Conservation (phyloP, 768 basidiomycete species). For the Suillus fuscotomentosus region DNA sequence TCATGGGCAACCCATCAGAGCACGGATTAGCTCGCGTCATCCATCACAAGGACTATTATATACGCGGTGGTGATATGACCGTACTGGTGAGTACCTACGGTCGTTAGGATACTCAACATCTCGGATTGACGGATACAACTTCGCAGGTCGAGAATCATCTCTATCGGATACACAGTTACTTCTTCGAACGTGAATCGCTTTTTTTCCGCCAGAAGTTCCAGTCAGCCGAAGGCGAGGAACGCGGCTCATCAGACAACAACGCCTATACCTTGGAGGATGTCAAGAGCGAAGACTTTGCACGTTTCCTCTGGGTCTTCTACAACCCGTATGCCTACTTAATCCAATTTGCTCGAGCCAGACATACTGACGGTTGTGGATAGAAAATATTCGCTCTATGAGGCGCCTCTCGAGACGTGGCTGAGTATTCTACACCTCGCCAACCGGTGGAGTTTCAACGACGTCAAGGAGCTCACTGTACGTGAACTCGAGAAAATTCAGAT, state of each 20-base stretch:
- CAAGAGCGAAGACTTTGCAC: constrained; percentile 48
- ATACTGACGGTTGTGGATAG: constrained; percentile 16
- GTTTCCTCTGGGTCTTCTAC: constrained; percentile 63
- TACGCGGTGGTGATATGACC: constrained; percentile 57
- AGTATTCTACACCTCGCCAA: constrained; percentile 38
- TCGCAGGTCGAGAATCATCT: constrained; percentile 55
- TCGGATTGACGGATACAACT: constrained; percentile 3
- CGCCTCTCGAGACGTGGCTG: constrained; percentile 40
- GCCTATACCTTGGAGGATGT: constrained; percentile 46
- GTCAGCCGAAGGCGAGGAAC: constrained; percentile 28
- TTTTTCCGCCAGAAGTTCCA: constrained; percentile 41
- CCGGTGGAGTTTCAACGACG: constrained; percentile 39
- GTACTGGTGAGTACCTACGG: constrained; percentile 44
- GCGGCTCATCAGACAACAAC: constrained; percentile 38
- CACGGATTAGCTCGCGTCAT: constrained; percentile 31
- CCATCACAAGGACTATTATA: constrained; percentile 47
- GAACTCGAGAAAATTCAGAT: constrained; percentile 38
- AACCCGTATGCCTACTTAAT: constrained; percentile 44
- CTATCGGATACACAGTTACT: constrained; percentile 59
- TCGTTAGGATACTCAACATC: not conserved
- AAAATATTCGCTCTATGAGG: constrained; percentile 38
- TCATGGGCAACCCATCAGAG: constrained; percentile 26
- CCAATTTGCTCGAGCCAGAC: not conserved
- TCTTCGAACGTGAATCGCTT: constrained; percentile 60
- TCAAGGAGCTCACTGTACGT: constrained; percentile 37